Conservation (phyloP, 495 filamentous ascomycete species). For the Penicillium antarcticum region DNA sequence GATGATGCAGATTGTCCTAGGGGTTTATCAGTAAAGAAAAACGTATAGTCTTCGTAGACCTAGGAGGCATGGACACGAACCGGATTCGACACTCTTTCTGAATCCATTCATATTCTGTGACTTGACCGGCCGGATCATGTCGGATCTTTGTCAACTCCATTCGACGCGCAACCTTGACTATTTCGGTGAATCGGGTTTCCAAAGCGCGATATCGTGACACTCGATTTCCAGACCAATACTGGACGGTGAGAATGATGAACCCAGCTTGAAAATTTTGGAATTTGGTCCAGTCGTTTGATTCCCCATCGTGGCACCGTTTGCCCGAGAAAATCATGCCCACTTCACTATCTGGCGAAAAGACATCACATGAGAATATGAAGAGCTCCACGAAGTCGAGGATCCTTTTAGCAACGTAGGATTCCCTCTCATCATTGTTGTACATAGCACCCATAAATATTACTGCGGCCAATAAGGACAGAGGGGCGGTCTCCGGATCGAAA, state of each 20-base stretch:
- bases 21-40: slow-evolving; percentile 8
- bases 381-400: slow-evolving; percentile 47
- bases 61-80: slow-evolving; percentile 13
- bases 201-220: slow-evolving; percentile 39
- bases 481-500: slow-evolving; percentile 35
- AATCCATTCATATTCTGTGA: slow-evolving; percentile 38
- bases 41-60: not conserved
- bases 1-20: slow-evolving; percentile 37
- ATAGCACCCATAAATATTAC: slow-evolving; percentile 48
- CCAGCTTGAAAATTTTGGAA: slow-evolving; percentile 47
- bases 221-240: slow-evolving; percentile 47
- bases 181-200: slow-evolving; percentile 43
- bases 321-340: slow-evolving; percentile 30
- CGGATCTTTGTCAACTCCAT: slow-evolving; percentile 32
- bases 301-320: slow-evolving; percentile 13
- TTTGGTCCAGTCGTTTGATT: slow-evolving; percentile 31
- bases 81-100: slow-evolving; percentile 44
- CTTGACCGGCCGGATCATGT: slow-evolving; percentile 28
- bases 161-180: slow-evolving; percentile 41
- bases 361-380: slow-evolving; percentile 40
- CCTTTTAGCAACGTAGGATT: slow-evolving; percentile 35
- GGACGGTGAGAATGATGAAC: slow-evolving; percentile 37
- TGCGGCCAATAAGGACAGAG: slow-evolving; percentile 35
- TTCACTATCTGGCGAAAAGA: slow-evolving; percentile 41
- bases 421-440: slow-evolving; percentile 41